These are phyloP conservation scores for Trichoderma sp. DNA, from an alignment of 2,329 filamentous ascomycete genomes.

Conservation along the genomic window DNA sequence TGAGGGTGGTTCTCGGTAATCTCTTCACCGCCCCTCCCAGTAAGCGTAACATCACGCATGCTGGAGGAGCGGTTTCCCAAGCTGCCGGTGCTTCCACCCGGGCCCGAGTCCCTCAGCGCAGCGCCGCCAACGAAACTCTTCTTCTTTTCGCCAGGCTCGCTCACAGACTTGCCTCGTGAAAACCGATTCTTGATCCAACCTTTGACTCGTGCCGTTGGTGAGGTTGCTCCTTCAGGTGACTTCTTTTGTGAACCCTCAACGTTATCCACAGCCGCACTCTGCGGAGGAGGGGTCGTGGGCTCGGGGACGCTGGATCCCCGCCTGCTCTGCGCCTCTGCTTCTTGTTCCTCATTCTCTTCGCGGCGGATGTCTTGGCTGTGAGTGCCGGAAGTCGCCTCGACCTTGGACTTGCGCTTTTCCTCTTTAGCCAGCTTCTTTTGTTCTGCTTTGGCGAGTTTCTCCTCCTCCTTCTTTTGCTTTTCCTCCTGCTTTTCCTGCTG, in stretches of 20 bases:
- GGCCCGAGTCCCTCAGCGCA: slow-evolving; percentile 45
- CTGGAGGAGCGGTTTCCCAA: slow-evolving; percentile 45
- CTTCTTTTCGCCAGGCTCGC: slow-evolving; percentile 40
- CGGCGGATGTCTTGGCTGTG: slow-evolving; percentile 16
- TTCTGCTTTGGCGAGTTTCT: slow-evolving; percentile 54
- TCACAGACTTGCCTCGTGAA: slow-evolving; percentile 44
- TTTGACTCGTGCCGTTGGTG: slow-evolving; percentile 47
- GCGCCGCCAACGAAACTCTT: slow-evolving; percentile 54
- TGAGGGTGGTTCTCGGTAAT: slow-evolving; percentile 26
- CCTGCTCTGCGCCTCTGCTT: slow-evolving; percentile 1
- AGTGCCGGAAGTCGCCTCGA: slow-evolving; percentile 24
- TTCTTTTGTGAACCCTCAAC: not conserved
- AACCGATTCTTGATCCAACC: slow-evolving; percentile 59
- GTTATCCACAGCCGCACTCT: not conserved
- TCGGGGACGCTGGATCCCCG: not conserved
- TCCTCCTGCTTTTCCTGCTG: slow-evolving; percentile 34
- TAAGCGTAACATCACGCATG: slow-evolving; percentile 50
- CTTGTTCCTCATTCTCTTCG: slow-evolving; percentile 17
- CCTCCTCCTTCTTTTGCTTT: slow-evolving; percentile 51
- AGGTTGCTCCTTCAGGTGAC: slow-evolving; percentile 27
- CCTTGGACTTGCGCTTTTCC: slow-evolving; percentile 52
- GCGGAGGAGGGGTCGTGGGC: not conserved
- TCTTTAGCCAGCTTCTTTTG: slow-evolving; percentile 53
- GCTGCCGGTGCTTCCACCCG: slow-evolving; percentile 48
- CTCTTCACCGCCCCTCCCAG: slow-evolving; percentile 37